phyloP scores from a whole-genome alignment of 2,329 filamentous ascomycete genomes.

The Elsinoe australis region DNA sequence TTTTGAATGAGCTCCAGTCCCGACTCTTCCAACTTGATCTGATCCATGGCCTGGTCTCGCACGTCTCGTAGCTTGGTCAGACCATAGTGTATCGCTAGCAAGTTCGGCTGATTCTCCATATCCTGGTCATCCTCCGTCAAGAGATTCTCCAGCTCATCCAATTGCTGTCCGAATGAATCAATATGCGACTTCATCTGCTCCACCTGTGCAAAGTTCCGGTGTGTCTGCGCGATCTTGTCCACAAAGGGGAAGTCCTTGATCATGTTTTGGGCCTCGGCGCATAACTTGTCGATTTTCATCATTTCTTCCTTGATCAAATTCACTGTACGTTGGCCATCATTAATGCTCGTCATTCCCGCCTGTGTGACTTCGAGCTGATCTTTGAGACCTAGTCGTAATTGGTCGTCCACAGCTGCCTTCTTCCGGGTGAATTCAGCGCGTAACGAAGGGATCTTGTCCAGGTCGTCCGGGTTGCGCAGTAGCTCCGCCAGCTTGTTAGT shows the following conservation, averaged over 20 bases:
- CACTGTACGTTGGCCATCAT: conserved; percentile 84
- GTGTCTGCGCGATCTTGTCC: conserved; percentile 85
- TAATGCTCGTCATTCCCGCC: conserved; percentile 80
- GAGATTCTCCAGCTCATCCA: conserved; percentile 69
- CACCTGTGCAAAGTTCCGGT: conserved; percentile 91
- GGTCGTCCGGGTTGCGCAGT: conserved; percentile 88
- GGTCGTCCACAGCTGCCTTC: conserved; percentile 82
- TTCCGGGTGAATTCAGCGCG: conserved; percentile 92
- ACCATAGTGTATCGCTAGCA: conserved; percentile 84
- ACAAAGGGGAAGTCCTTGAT: conserved; percentile 93
- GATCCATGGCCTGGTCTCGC: conserved; percentile 90
- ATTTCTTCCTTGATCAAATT: conserved; percentile 95
- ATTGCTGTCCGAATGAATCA: conserved; percentile 73
- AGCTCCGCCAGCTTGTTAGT: conserved; percentile 73
- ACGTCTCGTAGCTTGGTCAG: conserved; percentile 89
- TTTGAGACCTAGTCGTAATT: conserved; percentile 77
- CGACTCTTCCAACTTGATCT: conserved; percentile 82
- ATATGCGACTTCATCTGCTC: conserved; percentile 88
- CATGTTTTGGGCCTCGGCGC: conserved; percentile 94
- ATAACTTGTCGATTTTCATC: conserved; percentile 96
- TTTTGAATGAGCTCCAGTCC: conserved; percentile 89
- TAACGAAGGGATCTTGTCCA: conserved; percentile 86
- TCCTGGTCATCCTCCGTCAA: conserved; percentile 77
- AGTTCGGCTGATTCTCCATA: conserved; percentile 81
- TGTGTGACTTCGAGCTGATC: conserved; percentile 94